Evolutionary conservation across 495 filamentous ascomycete genomes (phyloP), one percentile per base, ranked within the genome.

Genomic region (Bacidia rubella): DNA sequence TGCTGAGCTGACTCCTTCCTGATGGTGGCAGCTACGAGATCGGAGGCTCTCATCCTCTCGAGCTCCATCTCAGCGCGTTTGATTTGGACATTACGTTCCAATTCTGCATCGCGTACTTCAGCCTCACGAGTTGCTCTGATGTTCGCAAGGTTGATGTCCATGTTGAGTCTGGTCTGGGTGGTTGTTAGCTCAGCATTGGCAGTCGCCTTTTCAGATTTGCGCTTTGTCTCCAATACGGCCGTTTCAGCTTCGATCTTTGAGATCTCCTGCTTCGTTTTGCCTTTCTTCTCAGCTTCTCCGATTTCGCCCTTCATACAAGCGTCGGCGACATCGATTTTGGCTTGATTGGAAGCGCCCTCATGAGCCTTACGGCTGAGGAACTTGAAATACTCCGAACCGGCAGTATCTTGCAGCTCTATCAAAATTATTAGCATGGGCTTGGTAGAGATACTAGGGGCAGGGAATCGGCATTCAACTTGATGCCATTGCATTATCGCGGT

Each of bases 231-330:
- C 48, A 83, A 76, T 3, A 89, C 85, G 1, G 86, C 85, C 21
- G 84, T 88, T 47, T 83, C 78, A 52, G 84, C 85, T 59, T 87
- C 76, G 59, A 92, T 90, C 67, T 85, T 87, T 51, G 82, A 81
- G 42, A 90, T 84, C 57, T 58, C 56, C 22, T 58, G 56, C 35
- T 39, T 56, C 7, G 49, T 49, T 60, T 81, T 74, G 52, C 86
- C 85, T 57, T 80, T 75, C 56, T 86, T 81, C 61, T 87, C 76
- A 35, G 85, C 79, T 65, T 90, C 85, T 35, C 86, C 86, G 25
- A 89, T 82, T 56, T 85, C 81, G 62, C 86, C 86, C 27, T 72
- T 74, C 66, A 87, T 82, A 47, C 85, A 75, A 2, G 86, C 86
- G 58, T 87, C 80, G 32, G 86, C 85, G 11, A 89, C 86, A 60